Percentiles rank a stretch among this genome's conserved stretches.
Evolutionary conservation across 129 eudicot species (phyloP).

Genomic region (Gnaphalium uliginosum): DNA sequence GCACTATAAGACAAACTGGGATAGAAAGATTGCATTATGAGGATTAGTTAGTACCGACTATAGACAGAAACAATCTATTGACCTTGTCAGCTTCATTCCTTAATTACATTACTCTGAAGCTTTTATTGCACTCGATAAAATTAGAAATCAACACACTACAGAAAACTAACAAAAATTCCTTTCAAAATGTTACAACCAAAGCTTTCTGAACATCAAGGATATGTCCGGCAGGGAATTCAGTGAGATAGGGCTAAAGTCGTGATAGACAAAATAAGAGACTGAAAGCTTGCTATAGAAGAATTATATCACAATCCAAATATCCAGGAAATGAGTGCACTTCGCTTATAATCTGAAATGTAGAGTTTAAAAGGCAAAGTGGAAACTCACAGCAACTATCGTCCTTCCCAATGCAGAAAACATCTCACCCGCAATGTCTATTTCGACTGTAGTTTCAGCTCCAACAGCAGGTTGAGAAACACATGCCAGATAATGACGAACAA

Average conservation of each 20-base stretch:
- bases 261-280: no score
- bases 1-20: neutral
- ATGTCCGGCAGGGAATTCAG: neutral
- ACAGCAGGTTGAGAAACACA: slow-evolving; percentile 97
- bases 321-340: slow-evolving; percentile 7
- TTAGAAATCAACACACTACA: no score
- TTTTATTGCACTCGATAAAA: neutral
- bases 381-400: slow-evolving; percentile 85
- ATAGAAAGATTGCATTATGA: neutral
- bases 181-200: no score
- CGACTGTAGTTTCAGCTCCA: slow-evolving; percentile 93
- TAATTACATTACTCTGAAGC: neutral
- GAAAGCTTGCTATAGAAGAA: neutral
- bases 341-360: neutral
- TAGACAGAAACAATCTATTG: slow-evolving; percentile 11
- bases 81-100: slow-evolving; percentile 11
- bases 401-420: slow-evolving; percentile 78
- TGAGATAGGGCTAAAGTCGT: neutral
- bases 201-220: neutral
- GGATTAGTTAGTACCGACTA: neutral
- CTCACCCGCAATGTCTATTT: slow-evolving; percentile 94
- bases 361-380: slow-evolving; percentile 1
- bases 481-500: slow-evolving; percentile 94
- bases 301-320: neutral
- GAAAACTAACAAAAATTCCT: no score